These are phyloP conservation scores for Aspergillus biplanus DNA, from an alignment of 495 filamentous ascomycete genomes.

Conservation along the genomic window DNA sequence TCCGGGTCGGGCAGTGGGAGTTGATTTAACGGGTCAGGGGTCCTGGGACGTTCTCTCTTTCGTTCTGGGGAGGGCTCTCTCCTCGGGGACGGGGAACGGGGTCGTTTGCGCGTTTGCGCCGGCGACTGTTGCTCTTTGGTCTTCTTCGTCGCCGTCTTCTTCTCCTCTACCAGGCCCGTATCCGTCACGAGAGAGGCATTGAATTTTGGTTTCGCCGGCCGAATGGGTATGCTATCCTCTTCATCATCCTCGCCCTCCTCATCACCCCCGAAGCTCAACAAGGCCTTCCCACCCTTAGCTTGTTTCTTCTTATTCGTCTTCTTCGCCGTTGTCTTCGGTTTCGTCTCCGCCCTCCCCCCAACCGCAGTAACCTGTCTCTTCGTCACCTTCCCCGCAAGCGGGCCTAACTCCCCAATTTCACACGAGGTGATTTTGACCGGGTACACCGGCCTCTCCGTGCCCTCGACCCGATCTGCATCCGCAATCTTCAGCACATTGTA, in stretches of 20 bases:
- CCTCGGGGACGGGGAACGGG: slow-evolving; percentile 33
- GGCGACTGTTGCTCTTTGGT: slow-evolving; percentile 11
- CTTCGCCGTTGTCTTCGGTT: slow-evolving; percentile 38
- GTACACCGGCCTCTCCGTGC: slow-evolving; percentile 84
- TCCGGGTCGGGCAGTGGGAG: slow-evolving; percentile 53
- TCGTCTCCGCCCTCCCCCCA: slow-evolving; percentile 35
- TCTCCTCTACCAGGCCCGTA: slow-evolving; percentile 30
- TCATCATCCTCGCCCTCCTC: slow-evolving; percentile 62
- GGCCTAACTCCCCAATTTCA: slow-evolving; percentile 78
- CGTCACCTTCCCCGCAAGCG: slow-evolving; percentile 87
- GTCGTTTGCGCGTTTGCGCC: slow-evolving; percentile 33
- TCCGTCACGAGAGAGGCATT: slow-evolving; percentile 78
- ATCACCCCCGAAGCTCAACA: slow-evolving; percentile 90
- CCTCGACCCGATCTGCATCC: slow-evolving; percentile 79
- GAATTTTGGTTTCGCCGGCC: slow-evolving; percentile 85
- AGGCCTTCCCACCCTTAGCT: slow-evolving; percentile 70
- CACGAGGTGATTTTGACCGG: slow-evolving; percentile 76
- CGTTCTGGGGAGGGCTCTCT: slow-evolving; percentile 28
- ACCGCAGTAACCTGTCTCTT: slow-evolving; percentile 57
- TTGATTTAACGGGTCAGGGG: slow-evolving; percentile 45
- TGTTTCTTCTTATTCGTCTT: slow-evolving; percentile 76
- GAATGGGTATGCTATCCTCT: slow-evolving; percentile 58
- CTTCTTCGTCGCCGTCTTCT: slow-evolving; percentile 17
- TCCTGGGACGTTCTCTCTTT: slow-evolving; percentile 32
- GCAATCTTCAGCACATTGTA: slow-evolving; percentile 94